phyloP scores from a whole-genome alignment of 352 stramenopile species.

The Halophytophthora polymorphica region DNA sequence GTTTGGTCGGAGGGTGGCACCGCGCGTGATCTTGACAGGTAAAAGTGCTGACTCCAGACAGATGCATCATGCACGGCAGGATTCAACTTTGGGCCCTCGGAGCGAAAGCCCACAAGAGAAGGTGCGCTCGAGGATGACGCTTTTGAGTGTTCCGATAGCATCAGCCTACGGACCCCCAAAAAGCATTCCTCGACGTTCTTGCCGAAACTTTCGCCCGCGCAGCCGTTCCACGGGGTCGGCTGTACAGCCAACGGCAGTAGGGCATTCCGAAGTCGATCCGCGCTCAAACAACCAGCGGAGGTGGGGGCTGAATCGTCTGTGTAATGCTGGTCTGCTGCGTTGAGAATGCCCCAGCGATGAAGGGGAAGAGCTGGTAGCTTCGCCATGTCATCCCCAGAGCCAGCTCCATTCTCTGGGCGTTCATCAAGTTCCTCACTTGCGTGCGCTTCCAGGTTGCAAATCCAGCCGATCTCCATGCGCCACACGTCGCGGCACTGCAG shows the following conservation, averaged over 20 bases:
- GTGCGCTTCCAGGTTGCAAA: slow-evolving; percentile 24
- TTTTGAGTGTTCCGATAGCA: background rate
- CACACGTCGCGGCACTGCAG: slow-evolving; percentile 32
- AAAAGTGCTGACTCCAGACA: slow-evolving; percentile 32
- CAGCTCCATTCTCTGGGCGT: background rate
- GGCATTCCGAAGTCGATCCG: slow-evolving; percentile 10
- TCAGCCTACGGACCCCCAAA: slow-evolving; percentile 14
- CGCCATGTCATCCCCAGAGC: background rate
- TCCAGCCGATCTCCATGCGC: slow-evolving; percentile 30
- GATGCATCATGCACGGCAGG: slow-evolving; percentile 29
- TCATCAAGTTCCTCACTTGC: background rate
- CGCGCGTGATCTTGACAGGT: slow-evolving; percentile 1
- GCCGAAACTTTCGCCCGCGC: slow-evolving; percentile 32
- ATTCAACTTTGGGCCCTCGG: slow-evolving; percentile 19
- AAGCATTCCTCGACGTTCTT: slow-evolving; percentile 35
- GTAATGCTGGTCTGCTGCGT: slow-evolving; percentile 1
- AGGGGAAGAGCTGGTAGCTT: slow-evolving; percentile 15
- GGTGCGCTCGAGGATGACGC: background rate
- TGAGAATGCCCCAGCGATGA: slow-evolving; percentile 25
- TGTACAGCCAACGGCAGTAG: slow-evolving; percentile 33
- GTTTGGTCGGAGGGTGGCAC: background rate
- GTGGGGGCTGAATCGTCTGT: background rate
- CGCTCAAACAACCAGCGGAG: background rate
- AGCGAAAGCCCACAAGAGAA: background rate
- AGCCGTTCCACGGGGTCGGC: slow-evolving; percentile 22